Evolutionary conservation across 805 yeast genomes (phyloP).

Genomic region (Candida alai): DNA sequence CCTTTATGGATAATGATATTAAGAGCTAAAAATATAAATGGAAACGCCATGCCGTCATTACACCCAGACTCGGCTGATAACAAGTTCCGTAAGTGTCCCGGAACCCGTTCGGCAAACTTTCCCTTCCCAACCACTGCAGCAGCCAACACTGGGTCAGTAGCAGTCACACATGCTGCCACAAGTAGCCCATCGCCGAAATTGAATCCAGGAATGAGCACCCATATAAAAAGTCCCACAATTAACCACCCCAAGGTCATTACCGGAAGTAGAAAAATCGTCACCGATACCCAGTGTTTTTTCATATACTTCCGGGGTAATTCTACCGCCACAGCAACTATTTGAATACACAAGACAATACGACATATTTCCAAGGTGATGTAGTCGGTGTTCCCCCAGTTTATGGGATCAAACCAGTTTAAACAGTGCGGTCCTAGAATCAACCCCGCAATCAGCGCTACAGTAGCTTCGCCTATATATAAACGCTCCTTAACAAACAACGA

Average conservation of each 20-base stretch:
- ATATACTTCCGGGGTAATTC: constrained; percentile 88
- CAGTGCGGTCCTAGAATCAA: constrained; percentile 86
- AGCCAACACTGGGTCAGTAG: constrained; percentile 93
- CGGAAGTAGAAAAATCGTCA: constrained; percentile 69
- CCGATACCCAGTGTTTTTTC: constrained; percentile 79
- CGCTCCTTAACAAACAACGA: constrained; percentile 81
- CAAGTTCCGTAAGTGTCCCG: constrained; percentile 85
- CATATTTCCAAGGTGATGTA: constrained; percentile 78
- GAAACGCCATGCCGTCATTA: constrained; percentile 96
- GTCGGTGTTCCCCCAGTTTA: constrained; percentile 83
- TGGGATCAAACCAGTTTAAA: constrained; percentile 77
- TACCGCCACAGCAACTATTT: constrained; percentile 91
- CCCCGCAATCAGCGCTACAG: constrained; percentile 83
- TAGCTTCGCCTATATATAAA: constrained; percentile 86
- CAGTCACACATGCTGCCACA: constrained; percentile 85
- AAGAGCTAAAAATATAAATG: constrained; percentile 72
- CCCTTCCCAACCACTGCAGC: constrained; percentile 96
- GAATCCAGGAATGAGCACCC: constrained; percentile 71
- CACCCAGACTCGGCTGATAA: constrained; percentile 86
- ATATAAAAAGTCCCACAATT: constrained; percentile 72
- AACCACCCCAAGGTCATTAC: constrained; percentile 93
- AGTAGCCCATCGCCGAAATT: constrained; percentile 67
- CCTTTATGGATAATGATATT: constrained; percentile 65
- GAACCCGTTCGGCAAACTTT: constrained; percentile 84
- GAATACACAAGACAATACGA: constrained; percentile 77